phyloP scores from a whole-genome alignment of 2,329 filamentous ascomycete genomes.

The Penicillium sp. region DNA sequence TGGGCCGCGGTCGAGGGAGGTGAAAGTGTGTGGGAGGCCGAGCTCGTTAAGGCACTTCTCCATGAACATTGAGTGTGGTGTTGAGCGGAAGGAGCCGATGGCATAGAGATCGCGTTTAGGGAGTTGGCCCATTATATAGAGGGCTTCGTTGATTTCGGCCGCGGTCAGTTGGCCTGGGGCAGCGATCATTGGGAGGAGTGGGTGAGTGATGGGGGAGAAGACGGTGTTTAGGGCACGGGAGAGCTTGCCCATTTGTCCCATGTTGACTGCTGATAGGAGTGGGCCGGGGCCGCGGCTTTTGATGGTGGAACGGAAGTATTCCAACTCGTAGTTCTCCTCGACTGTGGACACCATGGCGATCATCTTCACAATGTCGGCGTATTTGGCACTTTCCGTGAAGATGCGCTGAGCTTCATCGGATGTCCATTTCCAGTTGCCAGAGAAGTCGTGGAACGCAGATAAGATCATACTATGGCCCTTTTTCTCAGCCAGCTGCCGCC shows the following conservation, averaged over 20 bases:
- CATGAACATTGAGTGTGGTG: slow-evolving; percentile 76
- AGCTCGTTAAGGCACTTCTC: slow-evolving; percentile 79
- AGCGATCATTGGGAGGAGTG: slow-evolving; percentile 75
- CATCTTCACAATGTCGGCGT: slow-evolving; percentile 87
- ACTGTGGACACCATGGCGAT: slow-evolving; percentile 76
- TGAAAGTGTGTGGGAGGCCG: slow-evolving; percentile 78
- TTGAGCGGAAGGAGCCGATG: slow-evolving; percentile 69
- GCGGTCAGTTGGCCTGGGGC: slow-evolving; percentile 82
- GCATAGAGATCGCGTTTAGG: slow-evolving; percentile 77
- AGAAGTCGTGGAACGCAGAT: slow-evolving; percentile 89
- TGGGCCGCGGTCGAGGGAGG: slow-evolving; percentile 66
- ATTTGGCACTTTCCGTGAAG: slow-evolving; percentile 67
- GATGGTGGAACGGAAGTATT: slow-evolving; percentile 79
- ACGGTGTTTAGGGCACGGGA: slow-evolving; percentile 80
- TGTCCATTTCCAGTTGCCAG: slow-evolving; percentile 78
- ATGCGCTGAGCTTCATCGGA: slow-evolving; percentile 67
- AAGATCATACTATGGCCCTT: slow-evolving; percentile 80
- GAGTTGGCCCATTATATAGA: slow-evolving; percentile 74
- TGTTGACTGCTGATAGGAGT: slow-evolving; percentile 78
- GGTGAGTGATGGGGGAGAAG: slow-evolving; percentile 84
- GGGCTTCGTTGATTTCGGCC: slow-evolving; percentile 75
- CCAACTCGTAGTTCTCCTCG: slow-evolving; percentile 84
- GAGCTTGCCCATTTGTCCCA: slow-evolving; percentile 81
- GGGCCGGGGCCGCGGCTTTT: slow-evolving; percentile 64
- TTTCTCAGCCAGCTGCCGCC: slow-evolving; percentile 62